phyloP scores from a whole-genome alignment of 1,139 yeast species.

The Protomyces arabidopsidicola region DNA sequence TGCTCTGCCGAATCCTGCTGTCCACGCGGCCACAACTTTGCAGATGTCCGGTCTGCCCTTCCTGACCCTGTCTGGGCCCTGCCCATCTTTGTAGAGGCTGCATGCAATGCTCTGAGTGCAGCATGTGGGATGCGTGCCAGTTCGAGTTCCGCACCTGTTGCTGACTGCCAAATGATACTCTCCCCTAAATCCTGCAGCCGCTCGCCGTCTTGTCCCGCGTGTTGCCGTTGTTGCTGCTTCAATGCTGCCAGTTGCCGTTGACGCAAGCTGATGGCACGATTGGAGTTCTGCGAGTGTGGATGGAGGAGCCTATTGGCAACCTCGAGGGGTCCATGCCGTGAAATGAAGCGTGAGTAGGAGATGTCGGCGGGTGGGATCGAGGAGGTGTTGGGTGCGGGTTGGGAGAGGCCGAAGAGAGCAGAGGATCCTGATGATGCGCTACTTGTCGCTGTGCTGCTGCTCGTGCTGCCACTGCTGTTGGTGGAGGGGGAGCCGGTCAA shows the following conservation, averaged over 20 bases:
- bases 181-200: slow-evolving; percentile 8
- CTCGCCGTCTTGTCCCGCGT: not conserved
- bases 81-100: not conserved
- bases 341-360: slow-evolving; percentile 21
- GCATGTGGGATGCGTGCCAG: slow-evolving; percentile 15
- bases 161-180: slow-evolving; percentile 20
- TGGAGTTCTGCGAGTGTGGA: not conserved
- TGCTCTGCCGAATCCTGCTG: not conserved
- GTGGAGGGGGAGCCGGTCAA: not conserved
- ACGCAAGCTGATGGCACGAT: not conserved
- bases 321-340: slow-evolving; percentile 22
- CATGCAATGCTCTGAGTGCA: slow-evolving; percentile 1
- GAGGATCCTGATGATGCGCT: not conserved
- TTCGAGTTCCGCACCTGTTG: slow-evolving; percentile 18
- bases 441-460: too few species aligned
- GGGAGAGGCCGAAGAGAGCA: not conserved
- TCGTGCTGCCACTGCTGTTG: not conserved
- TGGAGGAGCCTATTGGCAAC: slow-evolving; percentile 19
- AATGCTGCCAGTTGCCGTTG: not conserved
- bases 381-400: slow-evolving; percentile 16
- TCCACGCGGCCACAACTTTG: not conserved
- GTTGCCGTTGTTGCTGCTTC: not conserved
- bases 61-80: not conserved
- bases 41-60: slow-evolving; percentile 2
- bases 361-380: slow-evolving; percentile 19